Base-by-base conservation (phyloP, 371 early-diverging fungal genomes). In the Apophysomyces elegans region DNA sequence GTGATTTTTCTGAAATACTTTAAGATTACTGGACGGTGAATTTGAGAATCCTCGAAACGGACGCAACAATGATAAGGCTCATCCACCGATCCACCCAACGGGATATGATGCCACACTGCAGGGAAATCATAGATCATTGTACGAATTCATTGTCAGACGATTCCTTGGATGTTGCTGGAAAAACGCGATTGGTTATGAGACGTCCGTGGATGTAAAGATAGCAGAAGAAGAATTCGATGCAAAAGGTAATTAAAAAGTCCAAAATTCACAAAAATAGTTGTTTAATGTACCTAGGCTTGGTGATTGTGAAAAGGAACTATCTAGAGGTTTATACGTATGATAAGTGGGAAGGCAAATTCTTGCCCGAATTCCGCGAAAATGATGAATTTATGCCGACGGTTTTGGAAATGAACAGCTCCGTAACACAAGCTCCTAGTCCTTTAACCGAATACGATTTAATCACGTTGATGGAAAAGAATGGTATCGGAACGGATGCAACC, bases 401-500 rank as follows among this genome's bases (percentile, higher is more conserved):
- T 18, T 63, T 93, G 26, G 73, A 83, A 56, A 89, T 97, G 81
- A 82, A 73, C 37, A 75, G 77, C 4, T 95, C 96, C 0, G 64
- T 66, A 0, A 99, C 99, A 0, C 79, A 85, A 1, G 78, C 92
- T 7, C 99, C 99, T 0, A 77, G 80, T 7, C 79, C 93, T 45
- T 81, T 99, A 44, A 94, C 94, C 0, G 99, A 99, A 69, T 85
- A 93, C 7, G 99, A 99, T 14, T 86, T 99, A 41, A 98, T 99
- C 72, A 80, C 84, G 1, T 72, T 95, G 39, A 99, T 99, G 99
- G 99, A 99, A 76, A 91, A 93, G 76, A 93, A 96, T 70, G 98
- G 98, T 35, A 99, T 99, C 54, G 99, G 99, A 5, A 99, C 99
- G 4, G 99, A 99, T 77, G 99, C 99, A 0, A 99, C 99, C 0